Evolutionary conservation across 768 basidiomycete genomes (phyloP), one percentile per base, ranked within the genome.

Genomic region (Harrya chromipes): DNA sequence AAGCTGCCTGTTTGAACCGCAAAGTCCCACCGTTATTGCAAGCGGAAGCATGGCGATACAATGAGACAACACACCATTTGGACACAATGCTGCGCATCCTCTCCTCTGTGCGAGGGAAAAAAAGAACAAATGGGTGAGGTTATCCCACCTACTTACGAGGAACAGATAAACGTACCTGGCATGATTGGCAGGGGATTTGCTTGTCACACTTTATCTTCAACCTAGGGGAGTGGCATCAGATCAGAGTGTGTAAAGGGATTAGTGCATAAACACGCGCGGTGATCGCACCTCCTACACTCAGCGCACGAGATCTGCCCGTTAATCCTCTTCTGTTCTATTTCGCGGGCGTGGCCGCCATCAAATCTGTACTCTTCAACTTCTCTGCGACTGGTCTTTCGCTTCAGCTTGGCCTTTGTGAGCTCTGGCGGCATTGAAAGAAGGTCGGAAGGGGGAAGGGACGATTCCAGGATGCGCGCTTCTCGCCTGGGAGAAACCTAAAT

Each of bases 201-300:
- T 87, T 88, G 78, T 87, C 84, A 72, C 86, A 89, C 63, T 86
- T 87, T 65, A 89, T 87, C 75, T 88, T 84, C 58, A 89, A 73
- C 58, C 86, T 78, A 79, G n/a, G 20, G 14, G 36, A 8, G 16
- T 33, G 35, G 24, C 37, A 58, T 54, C 40, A 50, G 50, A 58
- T 67, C 52, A 63, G 47, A 58, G 44, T 52, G 57, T 49, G 49
- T 50, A 59, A 58, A 54, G 43, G 41, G 43, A 48, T 48, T 58
- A 40, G 59, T 53, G 58, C 50, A 53, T 48, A 40, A 33, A 51
- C 47, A 68, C 67, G 71, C 58, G 63, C 74, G 75, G 71, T 76
- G 72, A 80, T 79, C 84, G 78, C 79, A 82, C 77, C 77, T 78
- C 79, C 86, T 81, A 76, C 87, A 89, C 68, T 88, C 86, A 60